Base-by-base conservation (phyloP, 257 asterid species). In the Osmanthus fragrans region DNA sequence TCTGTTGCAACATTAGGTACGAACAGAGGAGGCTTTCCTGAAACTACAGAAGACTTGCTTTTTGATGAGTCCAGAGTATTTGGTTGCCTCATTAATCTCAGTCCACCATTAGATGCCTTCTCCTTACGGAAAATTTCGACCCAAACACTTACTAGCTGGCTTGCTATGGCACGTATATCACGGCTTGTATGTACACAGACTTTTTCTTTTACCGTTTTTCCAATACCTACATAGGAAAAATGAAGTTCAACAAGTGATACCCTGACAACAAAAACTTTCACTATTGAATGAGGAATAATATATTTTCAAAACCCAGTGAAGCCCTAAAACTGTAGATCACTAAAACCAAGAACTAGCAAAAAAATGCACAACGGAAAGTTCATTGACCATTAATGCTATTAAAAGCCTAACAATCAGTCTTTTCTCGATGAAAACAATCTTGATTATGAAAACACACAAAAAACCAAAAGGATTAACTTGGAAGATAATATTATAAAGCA, bases 111-210 rank as follows among this genome's bases (percentile, higher is more conserved):
- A 73, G 95, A 84, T 76, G 97, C 97, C 89, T 96, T 96, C 89
- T 93, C 96, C 87, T 90, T 96, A 72, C 99, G 97, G 83, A 96
- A 93, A 63, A 96, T 87, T 79, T 92, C 98, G 77, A 96, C 85
- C 99, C 99, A 96, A 65, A 96, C 98, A 29, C 84, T 89, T 77
- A 96, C 99, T 73, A 96, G 98, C 89, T 96, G 99, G 85, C 98
- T 92, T 49, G 99, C 99, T 75, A 96, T 91, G 73, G 99, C 97
- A 3, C 99, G 98, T 80, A 96, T 96, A 86, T 96, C 99, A 78
- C 99, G 98, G 87, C 99, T 96, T 69, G 98, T 89, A 80, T 96
- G 99, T 54, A 96, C 96, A 79, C 99, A 96, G 12, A 96, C 99
- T 81, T 93, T 96, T 82, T 96, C 97, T 87, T 92, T 96, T 30